Evolutionary conservation across 2,329 filamentous ascomycete species (phyloP).

Genomic region (Penicillium sp.): DNA sequence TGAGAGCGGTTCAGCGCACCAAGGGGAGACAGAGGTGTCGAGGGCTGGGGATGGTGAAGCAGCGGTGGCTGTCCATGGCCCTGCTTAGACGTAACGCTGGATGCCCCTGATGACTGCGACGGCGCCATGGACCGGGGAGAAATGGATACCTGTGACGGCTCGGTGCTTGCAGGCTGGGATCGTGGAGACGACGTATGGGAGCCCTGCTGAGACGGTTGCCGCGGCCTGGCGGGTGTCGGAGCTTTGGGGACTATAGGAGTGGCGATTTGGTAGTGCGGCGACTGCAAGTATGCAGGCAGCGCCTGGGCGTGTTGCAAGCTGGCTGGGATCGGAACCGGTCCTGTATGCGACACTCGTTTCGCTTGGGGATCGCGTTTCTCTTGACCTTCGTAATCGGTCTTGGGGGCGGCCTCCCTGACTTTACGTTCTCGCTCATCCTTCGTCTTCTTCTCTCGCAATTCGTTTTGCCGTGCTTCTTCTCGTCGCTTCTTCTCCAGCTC

Average conservation of each 20-base stretch:
- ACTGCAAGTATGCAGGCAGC: conserved; percentile 50
- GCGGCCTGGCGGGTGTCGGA: conserved; percentile 66
- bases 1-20: no score
- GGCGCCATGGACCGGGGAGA: conserved; percentile 56
- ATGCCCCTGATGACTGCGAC: conserved; percentile 56
- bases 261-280: conserved; percentile 68
- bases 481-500: conserved; percentile 75
- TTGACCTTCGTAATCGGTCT: no score
- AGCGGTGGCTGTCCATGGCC: conserved; percentile 43
- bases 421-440: conserved; percentile 56
- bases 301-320: conserved; percentile 43
- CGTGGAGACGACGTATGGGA: conserved; percentile 59
- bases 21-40: conserved; percentile 57
- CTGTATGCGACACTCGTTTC: no score
- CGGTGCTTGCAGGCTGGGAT: conserved; percentile 37
- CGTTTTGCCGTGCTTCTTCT: conserved; percentile 65
- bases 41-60: conserved; percentile 52
- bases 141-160: conserved; percentile 53
- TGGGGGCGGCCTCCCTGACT: no score
- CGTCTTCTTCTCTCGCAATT: conserved; percentile 58
- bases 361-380: no score
- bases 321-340: no score
- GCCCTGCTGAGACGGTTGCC: conserved; percentile 71
- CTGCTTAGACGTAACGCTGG: conserved; percentile 57
- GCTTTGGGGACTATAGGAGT: conserved; percentile 76